Evolutionary conservation across 2,329 filamentous ascomycete species (phyloP).

Genomic region (Ustulina deusta): DNA sequence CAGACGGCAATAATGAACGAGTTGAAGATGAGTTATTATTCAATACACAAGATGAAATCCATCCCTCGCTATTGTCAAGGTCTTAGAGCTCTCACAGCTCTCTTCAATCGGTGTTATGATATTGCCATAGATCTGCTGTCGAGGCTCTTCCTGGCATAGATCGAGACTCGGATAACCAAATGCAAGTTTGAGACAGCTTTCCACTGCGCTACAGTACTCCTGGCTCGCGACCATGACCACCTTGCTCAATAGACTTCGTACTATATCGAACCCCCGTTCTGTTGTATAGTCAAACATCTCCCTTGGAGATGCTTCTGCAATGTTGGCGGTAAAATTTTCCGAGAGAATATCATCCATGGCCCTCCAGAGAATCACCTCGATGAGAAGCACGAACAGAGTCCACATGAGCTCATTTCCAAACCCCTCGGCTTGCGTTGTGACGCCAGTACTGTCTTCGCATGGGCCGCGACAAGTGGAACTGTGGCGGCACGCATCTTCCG

Average conservation of each 20-base stretch:
- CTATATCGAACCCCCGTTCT: constrained; percentile 17
- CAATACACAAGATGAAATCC: not conserved
- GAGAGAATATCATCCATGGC: constrained; percentile 18
- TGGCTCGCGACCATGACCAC: constrained; percentile 12
- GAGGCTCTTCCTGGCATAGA: constrained; percentile 12
- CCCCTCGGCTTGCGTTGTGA: not conserved
- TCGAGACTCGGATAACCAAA: constrained; percentile 25
- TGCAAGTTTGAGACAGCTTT: constrained; percentile 27
- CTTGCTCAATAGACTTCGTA: constrained; percentile 12
- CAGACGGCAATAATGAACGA: not conserved
- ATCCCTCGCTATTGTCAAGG: not conserved
- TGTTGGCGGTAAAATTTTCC: not conserved
- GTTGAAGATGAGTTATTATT: not conserved
- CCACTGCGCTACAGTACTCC: constrained; percentile 21
- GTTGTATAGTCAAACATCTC: constrained; percentile 25
- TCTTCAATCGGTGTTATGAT: constrained; percentile 28
- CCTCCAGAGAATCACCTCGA: constrained; percentile 29
- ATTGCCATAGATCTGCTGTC: constrained; percentile 19
- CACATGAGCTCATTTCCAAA: constrained; percentile 23
- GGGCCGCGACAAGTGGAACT: not conserved
- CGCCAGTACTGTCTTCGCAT: not conserved
- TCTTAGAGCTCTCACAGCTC: constrained; percentile 18
- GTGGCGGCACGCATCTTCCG: constrained; percentile 4
- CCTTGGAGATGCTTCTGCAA: constrained; percentile 1
- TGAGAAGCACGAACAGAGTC: constrained; percentile 26